A percentile compares a stretch with the other conserved stretches of the same genome.
Evolutionary conservation across 192 early-diverging fungal genomes (phyloP).

Genomic region (Coemansia sp.): DNA sequence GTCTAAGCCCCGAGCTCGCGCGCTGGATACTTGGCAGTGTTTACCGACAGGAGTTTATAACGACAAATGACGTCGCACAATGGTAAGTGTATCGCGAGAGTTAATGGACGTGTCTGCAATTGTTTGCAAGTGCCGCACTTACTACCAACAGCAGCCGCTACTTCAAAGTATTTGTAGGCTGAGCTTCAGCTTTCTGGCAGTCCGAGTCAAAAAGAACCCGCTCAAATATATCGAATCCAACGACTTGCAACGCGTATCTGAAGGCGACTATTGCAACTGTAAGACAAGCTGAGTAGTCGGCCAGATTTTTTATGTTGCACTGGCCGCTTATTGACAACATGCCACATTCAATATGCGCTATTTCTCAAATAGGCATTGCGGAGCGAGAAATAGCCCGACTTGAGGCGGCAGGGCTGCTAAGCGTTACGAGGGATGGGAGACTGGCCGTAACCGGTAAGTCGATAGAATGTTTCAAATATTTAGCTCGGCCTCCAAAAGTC

Average conservation of each 20-base stretch:
- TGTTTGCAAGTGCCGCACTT: background rate
- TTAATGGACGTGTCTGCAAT: too few relatives aligned
- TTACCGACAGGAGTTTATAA: conserved; percentile 31
- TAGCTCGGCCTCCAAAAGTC: too few relatives aligned
- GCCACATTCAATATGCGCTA: too few relatives aligned
- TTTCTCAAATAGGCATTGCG: background rate
- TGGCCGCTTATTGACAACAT: too few relatives aligned
- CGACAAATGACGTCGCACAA: conserved; percentile 17
- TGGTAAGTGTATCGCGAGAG: too few relatives aligned
- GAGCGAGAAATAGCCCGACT: conserved; percentile 6
- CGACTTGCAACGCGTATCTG: background rate
- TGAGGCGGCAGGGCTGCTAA: background rate
- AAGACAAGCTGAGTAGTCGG: background rate
- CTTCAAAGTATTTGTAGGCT: conserved; percentile 36
- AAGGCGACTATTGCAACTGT: conserved; percentile 10
- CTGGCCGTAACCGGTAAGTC: conserved; percentile 3
- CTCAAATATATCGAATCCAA: conserved; percentile 11
- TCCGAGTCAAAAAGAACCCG: conserved; percentile 20
- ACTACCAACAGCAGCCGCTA: too few relatives aligned
- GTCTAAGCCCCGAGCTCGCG: conserved; percentile 58
- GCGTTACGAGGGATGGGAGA: background rate
- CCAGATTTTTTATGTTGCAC: too few relatives aligned
- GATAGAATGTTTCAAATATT: too few relatives aligned
- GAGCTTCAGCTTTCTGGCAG: conserved; percentile 18
- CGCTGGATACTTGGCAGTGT: conserved; percentile 47